phyloP scores from a whole-genome alignment of 2,329 filamentous ascomycete species.

The Arthroderma uncinatum region DNA sequence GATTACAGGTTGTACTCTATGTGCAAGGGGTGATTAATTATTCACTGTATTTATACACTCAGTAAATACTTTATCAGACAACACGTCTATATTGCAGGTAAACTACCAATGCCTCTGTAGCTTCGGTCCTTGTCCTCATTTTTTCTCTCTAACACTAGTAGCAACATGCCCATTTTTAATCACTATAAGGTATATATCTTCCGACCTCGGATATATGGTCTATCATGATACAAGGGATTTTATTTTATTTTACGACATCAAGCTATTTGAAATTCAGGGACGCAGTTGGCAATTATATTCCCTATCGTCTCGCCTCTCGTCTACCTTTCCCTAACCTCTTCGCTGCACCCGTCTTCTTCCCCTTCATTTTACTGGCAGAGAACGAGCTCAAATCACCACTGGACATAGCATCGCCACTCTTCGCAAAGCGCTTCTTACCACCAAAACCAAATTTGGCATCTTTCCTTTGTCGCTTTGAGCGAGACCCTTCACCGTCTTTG shows the following conservation, averaged over 20 bases:
- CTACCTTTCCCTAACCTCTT: constrained; percentile 43
- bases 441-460: constrained; percentile 91
- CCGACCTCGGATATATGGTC: background rate
- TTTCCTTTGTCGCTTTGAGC: constrained; percentile 77
- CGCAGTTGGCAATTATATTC: background rate
- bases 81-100: no score
- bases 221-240: background rate
- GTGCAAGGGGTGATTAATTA: background rate
- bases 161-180: background rate
- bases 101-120: no score
- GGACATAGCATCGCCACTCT: constrained; percentile 80
- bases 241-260: background rate
- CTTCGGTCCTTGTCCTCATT: background rate
- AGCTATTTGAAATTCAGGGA: background rate
- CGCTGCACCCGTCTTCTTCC: constrained; percentile 25
- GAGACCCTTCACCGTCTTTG: constrained; percentile 26
- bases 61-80: background rate
- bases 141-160: background rate
- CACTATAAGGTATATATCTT: background rate
- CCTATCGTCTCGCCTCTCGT: constrained; percentile 25
- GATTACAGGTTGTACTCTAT: background rate
- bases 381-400: constrained; percentile 72
- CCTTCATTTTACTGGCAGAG: constrained; percentile 78
- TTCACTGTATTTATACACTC: background rate
- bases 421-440: constrained; percentile 83